Base-by-base conservation (phyloP, 306 rosid genomes). In the Begonia masoniana region DNA sequence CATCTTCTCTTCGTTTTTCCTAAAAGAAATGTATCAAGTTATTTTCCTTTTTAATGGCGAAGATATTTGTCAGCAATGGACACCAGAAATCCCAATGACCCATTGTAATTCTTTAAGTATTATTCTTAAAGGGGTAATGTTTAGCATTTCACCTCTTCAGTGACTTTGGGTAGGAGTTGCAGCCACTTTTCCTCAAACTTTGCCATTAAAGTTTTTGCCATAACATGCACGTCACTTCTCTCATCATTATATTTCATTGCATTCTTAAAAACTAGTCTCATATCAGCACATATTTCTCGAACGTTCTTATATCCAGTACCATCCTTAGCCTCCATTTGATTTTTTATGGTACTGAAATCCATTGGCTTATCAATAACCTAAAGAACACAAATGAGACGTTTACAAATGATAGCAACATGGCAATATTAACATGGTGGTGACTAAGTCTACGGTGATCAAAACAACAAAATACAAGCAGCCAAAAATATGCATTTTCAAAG, bases 341-440 rank as follows among this genome's bases (percentile, higher is more conserved):
- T 89, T 70, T 80, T 85, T 45, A 85, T 78, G 6, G 97, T 85
- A 58, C 81, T 69, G 62, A 89, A 85, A 74, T 89, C 97, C 97
- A 89, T 89, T 58, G 97, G 95, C 74, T 85, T 89, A 78, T 89
- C 91, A 71, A 89, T 89, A 54, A 85, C 83, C 97, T 88, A 74
- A 42, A 46, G 72, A 41, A 53, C 43, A 66, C 49, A 57, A 41
- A 45, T 10, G 49, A 45, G 49, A n/a, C 49, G 9, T 11, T 45
- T 19, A 50, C 41, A 60, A 9, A 47, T 58, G 45, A 26, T n/a
- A 46, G n/a, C 19, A 9, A 14, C 45, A 57, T 10, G 51, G 23
- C 47, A 24, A 13, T 15, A 7, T 15, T 46, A 26, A n/a, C 23
- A 10, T n/a, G 48, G 23, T 50, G 53, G 11, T 0, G 23, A 51